phyloP scores from a whole-genome alignment of 163 green algal species.

The Trebouxia gelatinosa region DNA sequence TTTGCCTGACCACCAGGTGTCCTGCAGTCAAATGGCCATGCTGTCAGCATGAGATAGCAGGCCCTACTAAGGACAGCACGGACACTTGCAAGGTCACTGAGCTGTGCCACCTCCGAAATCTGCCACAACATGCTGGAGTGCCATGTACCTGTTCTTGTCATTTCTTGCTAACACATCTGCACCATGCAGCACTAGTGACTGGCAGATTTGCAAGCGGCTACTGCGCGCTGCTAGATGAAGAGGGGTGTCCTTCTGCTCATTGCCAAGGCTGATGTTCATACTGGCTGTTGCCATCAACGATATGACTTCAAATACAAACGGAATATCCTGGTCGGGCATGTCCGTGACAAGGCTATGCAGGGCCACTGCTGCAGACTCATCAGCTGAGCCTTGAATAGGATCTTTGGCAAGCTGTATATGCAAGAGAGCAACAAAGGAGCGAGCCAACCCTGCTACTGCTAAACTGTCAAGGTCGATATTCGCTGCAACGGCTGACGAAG shows the following conservation, averaged over 20 bases:
- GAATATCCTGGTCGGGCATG: not conserved
- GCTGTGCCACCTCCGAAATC: not conserved
- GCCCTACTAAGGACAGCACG: not conserved
- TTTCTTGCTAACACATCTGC: slow-evolving; percentile 54
- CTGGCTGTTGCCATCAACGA: not conserved
- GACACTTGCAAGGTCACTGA: not conserved
- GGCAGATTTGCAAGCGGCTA: slow-evolving; percentile 43
- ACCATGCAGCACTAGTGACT: slow-evolving; percentile 42
- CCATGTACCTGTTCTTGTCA: slow-evolving; percentile 51
- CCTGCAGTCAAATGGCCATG: not conserved
- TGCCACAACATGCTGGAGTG: not conserved
- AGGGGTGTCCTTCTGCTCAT: slow-evolving; percentile 58
- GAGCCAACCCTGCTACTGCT: not conserved
- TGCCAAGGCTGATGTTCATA: not conserved
- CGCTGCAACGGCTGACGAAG: slow-evolving; percentile 4
- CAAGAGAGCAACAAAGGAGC: not conserved
- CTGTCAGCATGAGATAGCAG: not conserved
- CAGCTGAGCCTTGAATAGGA: not conserved
- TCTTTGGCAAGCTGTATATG: not conserved
- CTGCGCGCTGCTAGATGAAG: slow-evolving; percentile 58
- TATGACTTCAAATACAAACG: not conserved
- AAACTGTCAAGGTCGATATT: not conserved
- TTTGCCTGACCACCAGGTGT: slow-evolving; percentile 47
- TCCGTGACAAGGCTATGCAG: not conserved
- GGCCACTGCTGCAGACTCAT: not conserved